Conservation (phyloP, 2,329 filamentous ascomycete genomes). For the Pestalotiopsis fici region DNA sequence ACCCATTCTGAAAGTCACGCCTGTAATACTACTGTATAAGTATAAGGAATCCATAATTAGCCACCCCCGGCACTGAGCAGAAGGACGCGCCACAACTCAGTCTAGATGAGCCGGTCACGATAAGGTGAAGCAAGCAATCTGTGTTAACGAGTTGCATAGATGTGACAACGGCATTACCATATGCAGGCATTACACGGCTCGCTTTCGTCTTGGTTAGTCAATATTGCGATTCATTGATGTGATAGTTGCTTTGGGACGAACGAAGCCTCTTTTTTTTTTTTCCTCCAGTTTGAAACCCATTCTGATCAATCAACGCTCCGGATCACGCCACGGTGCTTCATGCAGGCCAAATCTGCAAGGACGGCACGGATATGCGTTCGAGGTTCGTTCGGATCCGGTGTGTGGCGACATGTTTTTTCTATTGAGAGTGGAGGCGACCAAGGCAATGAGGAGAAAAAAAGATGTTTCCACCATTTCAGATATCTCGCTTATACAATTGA, state of each 20-base stretch:
- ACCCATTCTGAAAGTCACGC: background rate
- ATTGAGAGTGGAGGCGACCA: background rate
- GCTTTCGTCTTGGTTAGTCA: background rate
- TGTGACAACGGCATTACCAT: background rate
- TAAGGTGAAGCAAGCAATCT: background rate
- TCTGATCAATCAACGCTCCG: conserved; percentile 2
- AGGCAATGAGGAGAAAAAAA: background rate
- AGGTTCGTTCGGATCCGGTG: background rate
- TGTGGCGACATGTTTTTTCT: background rate
- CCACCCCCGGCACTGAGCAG: background rate
- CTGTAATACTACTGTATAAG: background rate
- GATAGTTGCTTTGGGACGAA: background rate
- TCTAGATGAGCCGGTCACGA: background rate
- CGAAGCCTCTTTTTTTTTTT: background rate
- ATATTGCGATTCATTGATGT: background rate
- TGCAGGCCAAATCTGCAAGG: background rate
- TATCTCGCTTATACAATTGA: background rate
- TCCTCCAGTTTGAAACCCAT: background rate
- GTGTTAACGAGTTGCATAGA: background rate
- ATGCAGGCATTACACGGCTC: background rate
- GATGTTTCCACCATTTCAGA: background rate
- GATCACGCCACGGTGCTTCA: conserved; percentile 1
- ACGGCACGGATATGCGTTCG: background rate
- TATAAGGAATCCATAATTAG: background rate
- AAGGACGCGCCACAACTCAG: background rate